Evolutionary conservation across 257 asterid species (phyloP), one percentile per base, ranked within the genome.

Genomic region (Coffea eugenioides): DNA sequence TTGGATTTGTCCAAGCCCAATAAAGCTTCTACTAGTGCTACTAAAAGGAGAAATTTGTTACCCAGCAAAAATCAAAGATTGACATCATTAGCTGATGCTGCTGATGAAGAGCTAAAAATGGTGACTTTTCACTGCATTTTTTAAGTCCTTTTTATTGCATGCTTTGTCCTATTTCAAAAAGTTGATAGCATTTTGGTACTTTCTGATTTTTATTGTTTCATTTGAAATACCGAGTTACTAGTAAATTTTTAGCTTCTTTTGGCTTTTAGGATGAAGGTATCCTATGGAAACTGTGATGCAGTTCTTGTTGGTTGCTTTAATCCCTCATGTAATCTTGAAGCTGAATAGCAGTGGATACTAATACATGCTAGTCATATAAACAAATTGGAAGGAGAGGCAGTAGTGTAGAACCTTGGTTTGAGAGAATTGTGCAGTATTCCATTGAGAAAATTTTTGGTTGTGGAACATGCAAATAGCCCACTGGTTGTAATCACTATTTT

Each of bases 81-180:
- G 45, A 9, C 82, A 34, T 81, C 94, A 4, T 80, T 93, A 4
- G 27, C 48, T 78, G 86, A 82, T 77, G 18, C 81, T 13, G 89
- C 81, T 16, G 91, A 88, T 77, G 94, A 90, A 73, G 98, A 93
- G 68, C 89, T 95, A 81, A 95, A 95, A 87, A 92, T 95, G 99
- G 99, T 94, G 31, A 71, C 64, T 70, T 43, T 21, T 5, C 20
- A 15, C 34, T 70, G 77, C 15, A 18, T 56, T 62, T 69, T 36
- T 14, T 20, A 34, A 23, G 52, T 15, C 27, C 27, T 56, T 23
- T 7, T 8, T 66, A 48, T 46, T 65, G 73, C 36, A 73, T 65
- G 20, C 8, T 23, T 27, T 41, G 48, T 39, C 52, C 41, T 65
- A 34, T 56, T 12, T 39, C 23, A 14, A 48, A 65, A n/a, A 56